Evolutionary conservation across 208 protist genomes (phyloP), one percentile per base, ranked within the genome.

Genomic region (Leishmania tarentolae): DNA sequence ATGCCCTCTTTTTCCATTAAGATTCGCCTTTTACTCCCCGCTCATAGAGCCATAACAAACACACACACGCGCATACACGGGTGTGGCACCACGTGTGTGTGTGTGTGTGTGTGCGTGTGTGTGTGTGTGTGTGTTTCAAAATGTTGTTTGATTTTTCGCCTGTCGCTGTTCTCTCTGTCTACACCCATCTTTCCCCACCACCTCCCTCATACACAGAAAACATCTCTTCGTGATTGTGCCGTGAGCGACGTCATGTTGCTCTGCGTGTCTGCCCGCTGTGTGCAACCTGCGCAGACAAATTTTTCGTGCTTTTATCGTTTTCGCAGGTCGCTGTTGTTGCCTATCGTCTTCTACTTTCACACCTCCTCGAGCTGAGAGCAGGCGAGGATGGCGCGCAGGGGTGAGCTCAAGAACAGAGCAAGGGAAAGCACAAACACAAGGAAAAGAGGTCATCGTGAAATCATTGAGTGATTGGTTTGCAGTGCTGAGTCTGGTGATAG

Each of bases 131-230:
- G 7, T 57, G 24, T 42, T 40, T 73, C 47, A 52, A 50, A 3
- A 56, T 63, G 19, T 52, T 42, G 42, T 75, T 61, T 76, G 21
- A 76, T 44, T 11, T 82, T 35, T 69, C 13, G 15, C 68, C 42
- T 28, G 44, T 56, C 6, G n/a, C 35, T n/a, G 31, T 42, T 69
- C 5, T 69, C 63, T 69, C 0, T 69, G 11, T 24, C 63, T 69
- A 19, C 15, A 5, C 63, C 63, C 63, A 24, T 15, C 28, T 15
- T 8, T 21, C 59, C 28, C 21, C 59, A 35, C 31, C 28, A 5
- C 59, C 28, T 37, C 59, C 28, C 28, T n/a, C 59, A 37, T 28
- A 35, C 59, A 37, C n/a, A 15, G 7, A 66, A 53, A 9, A 2
- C 21, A 53, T 53, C 5, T 53, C 50, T 53, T 53, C 50, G 50